Percentiles rank a stretch among this genome's conserved stretches.
Conservation (phyloP, 2,329 filamentous ascomycete genomes). For the Leptographium galeiforme region DNA sequence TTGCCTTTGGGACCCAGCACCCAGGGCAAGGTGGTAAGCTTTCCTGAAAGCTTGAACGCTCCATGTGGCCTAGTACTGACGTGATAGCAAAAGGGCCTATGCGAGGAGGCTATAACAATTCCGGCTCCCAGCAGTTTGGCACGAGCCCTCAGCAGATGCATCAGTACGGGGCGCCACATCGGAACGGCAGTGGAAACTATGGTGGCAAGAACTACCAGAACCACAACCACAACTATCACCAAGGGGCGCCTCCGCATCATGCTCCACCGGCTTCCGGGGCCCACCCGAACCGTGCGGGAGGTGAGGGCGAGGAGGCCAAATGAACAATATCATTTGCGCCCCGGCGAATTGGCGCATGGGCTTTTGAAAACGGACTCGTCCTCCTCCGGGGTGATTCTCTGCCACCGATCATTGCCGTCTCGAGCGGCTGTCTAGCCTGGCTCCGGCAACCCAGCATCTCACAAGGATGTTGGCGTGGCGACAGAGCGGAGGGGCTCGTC, state of each 20-base stretch:
- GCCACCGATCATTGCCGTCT: neutral
- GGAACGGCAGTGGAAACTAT: conserved; percentile 43
- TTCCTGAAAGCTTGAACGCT: neutral
- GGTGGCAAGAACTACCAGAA: conserved; percentile 32
- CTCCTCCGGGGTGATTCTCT: neutral
- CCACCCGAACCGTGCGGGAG: conserved; percentile 18
- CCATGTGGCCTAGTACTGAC: neutral
- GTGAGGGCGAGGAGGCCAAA: conserved; percentile 33
- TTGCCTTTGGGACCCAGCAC: conserved; percentile 57
- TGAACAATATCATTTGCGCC: conserved; percentile 6
- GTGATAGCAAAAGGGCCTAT: conserved; percentile 35
- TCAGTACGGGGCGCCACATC: conserved; percentile 47
- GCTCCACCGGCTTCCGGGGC: conserved; percentile 20
- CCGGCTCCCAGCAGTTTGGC: conserved; percentile 48
- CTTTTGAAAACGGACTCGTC: neutral
- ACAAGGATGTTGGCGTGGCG: neutral
- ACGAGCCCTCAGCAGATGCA: conserved; percentile 53
- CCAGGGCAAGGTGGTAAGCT: conserved; percentile 54
- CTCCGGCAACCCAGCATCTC: neutral
- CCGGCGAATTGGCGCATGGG: neutral
- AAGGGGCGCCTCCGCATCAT: conserved; percentile 16
- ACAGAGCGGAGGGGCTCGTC: neutral
- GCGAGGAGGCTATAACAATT: conserved; percentile 42
- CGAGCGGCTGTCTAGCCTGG: neutral
- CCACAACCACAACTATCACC: conserved; percentile 19